These are phyloP conservation scores for Cytospora leucostoma DNA, from an alignment of 2,329 filamentous ascomycete genomes.

Conservation along the genomic window DNA sequence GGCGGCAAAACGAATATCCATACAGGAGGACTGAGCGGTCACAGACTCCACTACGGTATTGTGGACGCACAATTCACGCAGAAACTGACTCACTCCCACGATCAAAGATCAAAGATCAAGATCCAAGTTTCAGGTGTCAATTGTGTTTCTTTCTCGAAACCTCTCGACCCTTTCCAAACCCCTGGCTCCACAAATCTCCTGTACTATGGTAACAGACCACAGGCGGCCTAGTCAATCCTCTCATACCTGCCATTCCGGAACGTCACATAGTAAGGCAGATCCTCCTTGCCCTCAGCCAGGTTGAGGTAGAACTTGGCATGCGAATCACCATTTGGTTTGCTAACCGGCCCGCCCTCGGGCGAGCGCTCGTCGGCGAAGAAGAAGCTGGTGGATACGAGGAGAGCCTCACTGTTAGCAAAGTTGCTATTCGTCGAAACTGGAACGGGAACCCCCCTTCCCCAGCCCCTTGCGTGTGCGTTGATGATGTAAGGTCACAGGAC, in stretches of 20 bases:
- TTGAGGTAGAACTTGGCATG: constrained; percentile 17
- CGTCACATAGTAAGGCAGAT: constrained; percentile 25
- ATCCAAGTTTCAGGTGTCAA: too few relatives aligned
- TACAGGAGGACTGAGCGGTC: too few relatives aligned
- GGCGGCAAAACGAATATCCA: too few relatives aligned
- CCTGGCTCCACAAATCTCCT: neutral
- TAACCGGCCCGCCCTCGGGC: constrained; percentile 18
- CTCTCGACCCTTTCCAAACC: too few relatives aligned
- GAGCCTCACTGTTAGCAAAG: neutral
- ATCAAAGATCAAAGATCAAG: too few relatives aligned
- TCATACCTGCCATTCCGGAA: constrained; percentile 26
- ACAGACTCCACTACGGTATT: too few relatives aligned
- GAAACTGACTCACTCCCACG: too few relatives aligned
- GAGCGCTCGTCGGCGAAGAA: constrained; percentile 29
- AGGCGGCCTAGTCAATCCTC: constrained; percentile 1
- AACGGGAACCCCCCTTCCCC: neutral
- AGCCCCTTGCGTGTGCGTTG: neutral
- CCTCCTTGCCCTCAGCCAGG: constrained; percentile 18
- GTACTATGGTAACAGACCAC: neutral
- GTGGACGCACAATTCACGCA: too few relatives aligned
- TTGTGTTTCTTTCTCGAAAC: too few relatives aligned
- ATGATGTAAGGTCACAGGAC: neutral
- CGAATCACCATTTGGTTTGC: constrained; percentile 11
- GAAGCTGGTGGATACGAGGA: constrained; percentile 14
- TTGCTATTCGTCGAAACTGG: neutral